Conservation (phyloP, 495 filamentous ascomycete species). For the Penicillium canescens region DNA sequence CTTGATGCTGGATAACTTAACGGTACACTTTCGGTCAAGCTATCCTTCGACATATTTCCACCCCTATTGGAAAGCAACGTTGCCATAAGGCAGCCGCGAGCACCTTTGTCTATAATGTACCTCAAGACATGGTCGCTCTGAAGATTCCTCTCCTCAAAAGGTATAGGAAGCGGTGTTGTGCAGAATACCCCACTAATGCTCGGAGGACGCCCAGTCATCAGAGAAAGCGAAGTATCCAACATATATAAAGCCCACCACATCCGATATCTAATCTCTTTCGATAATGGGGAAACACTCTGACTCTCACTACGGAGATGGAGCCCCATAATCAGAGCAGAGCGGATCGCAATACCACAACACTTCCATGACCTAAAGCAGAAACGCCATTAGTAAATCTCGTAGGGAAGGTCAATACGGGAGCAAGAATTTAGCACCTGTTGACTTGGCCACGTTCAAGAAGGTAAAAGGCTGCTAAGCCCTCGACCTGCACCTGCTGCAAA, state of each 20-base stretch:
- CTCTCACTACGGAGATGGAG: constrained; percentile 58
- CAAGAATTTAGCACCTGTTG: not conserved
- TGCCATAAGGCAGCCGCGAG: no score
- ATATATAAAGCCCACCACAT: constrained; percentile 51
- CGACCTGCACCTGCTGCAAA: no score
- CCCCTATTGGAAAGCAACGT: no score
- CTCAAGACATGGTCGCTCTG: not conserved
- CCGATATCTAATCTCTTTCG: constrained; percentile 38
- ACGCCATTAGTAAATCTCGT: constrained; percentile 5
- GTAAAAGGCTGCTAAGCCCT: not conserved
- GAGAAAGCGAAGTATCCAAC: constrained; percentile 52
- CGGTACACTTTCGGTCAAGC: no score
- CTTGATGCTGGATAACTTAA: no score
- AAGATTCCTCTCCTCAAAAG: constrained; percentile 50
- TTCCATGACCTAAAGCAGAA: constrained; percentile 52
- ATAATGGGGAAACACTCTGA: constrained; percentile 34
- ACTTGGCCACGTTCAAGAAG: not conserved
- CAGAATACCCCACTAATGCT: constrained; percentile 50
- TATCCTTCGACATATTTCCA: no score
- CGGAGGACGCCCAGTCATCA: constrained; percentile 58
- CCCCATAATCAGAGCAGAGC: constrained; percentile 53
- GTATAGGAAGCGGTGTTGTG: constrained; percentile 49
- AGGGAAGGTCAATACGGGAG: not conserved
- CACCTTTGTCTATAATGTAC: no score
- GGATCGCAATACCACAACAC: constrained; percentile 53